Evolutionary conservation across 257 asterid genomes (phyloP).

Genomic region (Solanum tacnaense): DNA sequence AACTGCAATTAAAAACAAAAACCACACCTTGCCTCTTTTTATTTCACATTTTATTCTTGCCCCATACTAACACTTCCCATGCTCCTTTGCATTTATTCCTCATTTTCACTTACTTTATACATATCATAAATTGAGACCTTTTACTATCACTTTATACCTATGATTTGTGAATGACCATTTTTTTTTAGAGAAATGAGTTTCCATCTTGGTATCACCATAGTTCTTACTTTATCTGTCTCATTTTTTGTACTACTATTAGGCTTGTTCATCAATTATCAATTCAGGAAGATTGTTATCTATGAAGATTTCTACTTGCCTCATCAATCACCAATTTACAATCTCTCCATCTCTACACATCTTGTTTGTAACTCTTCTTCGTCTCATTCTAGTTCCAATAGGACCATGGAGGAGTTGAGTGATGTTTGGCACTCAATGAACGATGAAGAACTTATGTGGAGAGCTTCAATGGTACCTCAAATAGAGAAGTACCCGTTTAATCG

Average conservation of each 20-base stretch:
- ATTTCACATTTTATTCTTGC: constrained; percentile 1
- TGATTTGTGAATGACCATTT: background rate
- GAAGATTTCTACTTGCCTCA: constrained; percentile 44
- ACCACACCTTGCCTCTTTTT: background rate
- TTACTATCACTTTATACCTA: background rate
- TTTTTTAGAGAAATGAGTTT: constrained; percentile 33
- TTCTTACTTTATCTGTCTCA: constrained; percentile 32
- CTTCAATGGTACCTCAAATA: constrained; percentile 49
- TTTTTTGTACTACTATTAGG: constrained; percentile 36
- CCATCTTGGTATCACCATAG: constrained; percentile 36
- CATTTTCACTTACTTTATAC: background rate
- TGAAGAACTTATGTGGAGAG: constrained; percentile 55
- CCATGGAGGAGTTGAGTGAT: background rate
- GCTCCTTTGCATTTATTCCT: background rate
- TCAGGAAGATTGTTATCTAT: constrained; percentile 29
- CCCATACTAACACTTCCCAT: background rate
- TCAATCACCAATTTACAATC: constrained; percentile 21
- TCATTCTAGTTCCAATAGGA: constrained; percentile 7
- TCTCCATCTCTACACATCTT: constrained; percentile 7
- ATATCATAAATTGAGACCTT: background rate
- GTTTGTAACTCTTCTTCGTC: background rate
- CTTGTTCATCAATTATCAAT: constrained; percentile 41
- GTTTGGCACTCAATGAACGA: constrained; percentile 49
- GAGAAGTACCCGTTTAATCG: constrained; percentile 30
- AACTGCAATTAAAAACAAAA: background rate